Evolutionary conservation across 371 early-diverging fungal genomes (phyloP).

Genomic region (Rhizopus sp.): DNA sequence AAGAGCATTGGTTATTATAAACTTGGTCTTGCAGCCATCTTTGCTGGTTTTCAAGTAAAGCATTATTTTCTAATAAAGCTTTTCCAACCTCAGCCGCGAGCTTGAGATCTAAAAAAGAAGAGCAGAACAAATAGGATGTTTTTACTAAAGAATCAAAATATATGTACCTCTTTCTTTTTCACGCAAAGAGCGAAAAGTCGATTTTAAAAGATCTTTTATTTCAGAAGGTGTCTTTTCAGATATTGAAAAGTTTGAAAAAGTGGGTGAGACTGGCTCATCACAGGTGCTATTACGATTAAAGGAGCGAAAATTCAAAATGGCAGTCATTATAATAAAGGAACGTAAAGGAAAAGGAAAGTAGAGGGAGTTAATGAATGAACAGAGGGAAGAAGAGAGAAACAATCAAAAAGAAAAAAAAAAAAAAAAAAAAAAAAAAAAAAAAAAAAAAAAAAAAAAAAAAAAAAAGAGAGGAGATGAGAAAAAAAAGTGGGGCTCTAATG

Average conservation of each 20-base stretch:
- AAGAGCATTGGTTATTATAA: conserved; percentile 2
- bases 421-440: conserved; percentile 1
- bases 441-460: not conserved
- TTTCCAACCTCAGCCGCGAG: conserved; percentile 52
- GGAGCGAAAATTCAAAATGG: not conserved
- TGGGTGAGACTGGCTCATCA: conserved; percentile 20
- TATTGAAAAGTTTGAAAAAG: conserved; percentile 22
- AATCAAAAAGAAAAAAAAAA: conserved; percentile 5
- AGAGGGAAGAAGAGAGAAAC: conserved; percentile 4
- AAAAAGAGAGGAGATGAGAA: too few species aligned
- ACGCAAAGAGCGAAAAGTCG: conserved; percentile 23
- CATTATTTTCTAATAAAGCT: conserved; percentile 45
- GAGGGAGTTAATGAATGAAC: not conserved
- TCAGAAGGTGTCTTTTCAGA: conserved; percentile 25
- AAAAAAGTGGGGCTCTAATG: too few species aligned
- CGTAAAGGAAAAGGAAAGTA: not conserved
- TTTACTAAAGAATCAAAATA: not conserved
- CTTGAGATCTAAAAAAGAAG: conserved; percentile 33
- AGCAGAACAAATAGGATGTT: not conserved
- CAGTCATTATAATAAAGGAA: not conserved
- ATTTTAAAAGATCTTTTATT: conserved; percentile 22
- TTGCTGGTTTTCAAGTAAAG: conserved; percentile 38
- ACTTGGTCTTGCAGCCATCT: conserved; percentile 22
- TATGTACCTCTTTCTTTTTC: conserved; percentile 32
- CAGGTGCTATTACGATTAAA: not conserved